Evolutionary conservation across 1,284 basidiomycete species (phyloP).

Genomic region (Retiboletus flavoniger): DNA sequence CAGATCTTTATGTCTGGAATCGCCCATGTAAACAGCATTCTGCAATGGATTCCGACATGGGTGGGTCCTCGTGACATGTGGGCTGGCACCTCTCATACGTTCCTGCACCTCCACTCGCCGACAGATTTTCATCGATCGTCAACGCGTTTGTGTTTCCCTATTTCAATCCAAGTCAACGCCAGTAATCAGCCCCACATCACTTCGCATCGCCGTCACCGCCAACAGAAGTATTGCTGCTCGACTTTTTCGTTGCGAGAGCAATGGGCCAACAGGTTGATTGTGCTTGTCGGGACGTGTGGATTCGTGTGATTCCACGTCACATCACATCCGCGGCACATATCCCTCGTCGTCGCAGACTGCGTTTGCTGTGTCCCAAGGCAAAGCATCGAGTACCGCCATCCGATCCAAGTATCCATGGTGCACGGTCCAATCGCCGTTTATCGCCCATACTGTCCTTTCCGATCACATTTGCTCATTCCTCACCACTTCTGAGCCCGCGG

Average conservation of each 20-base stretch:
- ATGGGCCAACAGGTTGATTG: background rate
- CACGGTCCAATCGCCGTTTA: background rate
- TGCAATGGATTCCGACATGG: constrained; percentile 1
- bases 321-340: background rate
- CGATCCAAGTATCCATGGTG: background rate
- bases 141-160: background rate
- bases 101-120: background rate
- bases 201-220: background rate
- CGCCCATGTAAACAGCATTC: constrained; percentile 1
- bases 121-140: constrained; percentile 3
- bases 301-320: background rate
- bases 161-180: background rate
- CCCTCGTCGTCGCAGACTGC: background rate
- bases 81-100: background rate
- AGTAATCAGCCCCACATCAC: background rate
- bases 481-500: constrained; percentile 3
- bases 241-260: constrained; percentile 4
- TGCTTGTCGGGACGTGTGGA: background rate
- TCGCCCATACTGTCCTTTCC: background rate
- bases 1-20: background rate
- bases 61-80: constrained; percentile 8
- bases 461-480: background rate
- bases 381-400: background rate
- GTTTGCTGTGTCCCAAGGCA: background rate
- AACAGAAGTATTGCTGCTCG: background rate